Percentiles rank a stretch among this genome's conserved stretches.
Evolutionary conservation across 2,329 filamentous ascomycete genomes (phyloP).

Genomic region (Chaetomium sp.): DNA sequence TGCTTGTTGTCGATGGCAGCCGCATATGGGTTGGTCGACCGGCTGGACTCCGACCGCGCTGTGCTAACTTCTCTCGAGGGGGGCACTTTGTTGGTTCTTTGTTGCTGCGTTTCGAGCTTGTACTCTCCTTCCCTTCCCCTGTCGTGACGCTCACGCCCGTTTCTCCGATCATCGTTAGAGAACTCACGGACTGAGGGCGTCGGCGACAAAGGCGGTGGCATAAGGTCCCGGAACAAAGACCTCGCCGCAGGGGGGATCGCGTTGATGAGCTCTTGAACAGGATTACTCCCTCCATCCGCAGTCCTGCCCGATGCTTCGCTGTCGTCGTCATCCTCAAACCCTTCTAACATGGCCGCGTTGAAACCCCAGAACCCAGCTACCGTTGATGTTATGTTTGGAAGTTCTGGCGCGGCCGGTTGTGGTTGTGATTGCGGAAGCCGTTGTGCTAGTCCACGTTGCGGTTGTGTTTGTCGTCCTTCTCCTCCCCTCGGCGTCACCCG

Average conservation of each 20-base stretch:
- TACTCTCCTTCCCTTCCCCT: neutral
- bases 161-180: no score
- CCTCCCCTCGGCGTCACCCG: neutral
- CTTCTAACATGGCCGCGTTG: conserved; percentile 12
- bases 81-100: neutral
- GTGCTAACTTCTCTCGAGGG: neutral
- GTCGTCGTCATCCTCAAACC: conserved; percentile 5
- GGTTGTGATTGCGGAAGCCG: neutral
- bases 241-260: neutral
- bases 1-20: conserved; percentile 29
- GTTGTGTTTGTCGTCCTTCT: neutral
- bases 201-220: no score
- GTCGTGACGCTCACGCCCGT: neutral
- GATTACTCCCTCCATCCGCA: neutral
- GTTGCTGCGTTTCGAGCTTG: no score
- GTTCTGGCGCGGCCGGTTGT: neutral
- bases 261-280: neutral
- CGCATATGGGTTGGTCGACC: conserved; percentile 27
- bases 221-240: neutral
- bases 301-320: neutral
- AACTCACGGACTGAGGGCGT: no score
- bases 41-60: neutral
- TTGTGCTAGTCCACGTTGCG: neutral
- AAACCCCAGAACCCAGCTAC: conserved; percentile 8
- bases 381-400: neutral